Percentiles rank a stretch among this genome's conserved stretches.
These are phyloP conservation scores for Symbiodinium natans DNA, from an alignment of 73 alveolate species.

Conservation along the genomic window DNA sequence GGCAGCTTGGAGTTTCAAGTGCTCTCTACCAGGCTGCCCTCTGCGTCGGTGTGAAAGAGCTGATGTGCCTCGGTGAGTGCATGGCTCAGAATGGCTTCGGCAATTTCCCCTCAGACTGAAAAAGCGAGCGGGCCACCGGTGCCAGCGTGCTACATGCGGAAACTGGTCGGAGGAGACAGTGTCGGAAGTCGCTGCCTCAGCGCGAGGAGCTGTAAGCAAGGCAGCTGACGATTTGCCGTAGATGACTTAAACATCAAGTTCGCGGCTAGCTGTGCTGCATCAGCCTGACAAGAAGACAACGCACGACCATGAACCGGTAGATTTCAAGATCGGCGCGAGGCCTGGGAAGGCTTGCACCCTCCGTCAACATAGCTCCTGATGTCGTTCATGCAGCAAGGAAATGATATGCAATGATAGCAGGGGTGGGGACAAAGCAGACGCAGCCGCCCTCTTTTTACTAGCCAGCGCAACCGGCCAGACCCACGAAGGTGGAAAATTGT, in stretches of 20 bases:
- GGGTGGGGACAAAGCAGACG: background rate
- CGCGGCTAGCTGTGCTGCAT: conserved; percentile 67
- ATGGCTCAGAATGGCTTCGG: background rate
- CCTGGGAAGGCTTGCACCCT: conserved; percentile 61
- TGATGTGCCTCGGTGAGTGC: conserved; percentile 37
- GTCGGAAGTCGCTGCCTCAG: conserved; percentile 15
- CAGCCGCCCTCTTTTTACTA: too few relatives aligned
- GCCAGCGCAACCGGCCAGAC: too few relatives aligned
- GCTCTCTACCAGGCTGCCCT: conserved; percentile 1
- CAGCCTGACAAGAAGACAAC: conserved; percentile 22
- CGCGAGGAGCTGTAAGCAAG: background rate
- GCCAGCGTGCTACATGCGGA: conserved; percentile 63
- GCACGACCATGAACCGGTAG: too few relatives aligned
- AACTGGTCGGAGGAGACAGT: conserved; percentile 12
- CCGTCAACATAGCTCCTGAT: conserved; percentile 67
- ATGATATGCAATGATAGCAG: too few relatives aligned
- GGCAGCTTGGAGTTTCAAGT: background rate
- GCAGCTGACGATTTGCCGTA: background rate
- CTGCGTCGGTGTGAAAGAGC: conserved; percentile 52
- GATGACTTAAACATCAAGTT: background rate
- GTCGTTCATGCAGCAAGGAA: background rate
- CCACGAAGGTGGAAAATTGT: background rate
- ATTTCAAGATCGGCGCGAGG: too few relatives aligned
- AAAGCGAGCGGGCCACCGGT: background rate
- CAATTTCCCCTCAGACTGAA: too few relatives aligned